A percentile compares a stretch with the other conserved stretches of the same genome.
These are phyloP conservation scores for Colletotrichum somersetense DNA, from an alignment of 2,329 filamentous ascomycete species.

Conservation along the genomic window DNA sequence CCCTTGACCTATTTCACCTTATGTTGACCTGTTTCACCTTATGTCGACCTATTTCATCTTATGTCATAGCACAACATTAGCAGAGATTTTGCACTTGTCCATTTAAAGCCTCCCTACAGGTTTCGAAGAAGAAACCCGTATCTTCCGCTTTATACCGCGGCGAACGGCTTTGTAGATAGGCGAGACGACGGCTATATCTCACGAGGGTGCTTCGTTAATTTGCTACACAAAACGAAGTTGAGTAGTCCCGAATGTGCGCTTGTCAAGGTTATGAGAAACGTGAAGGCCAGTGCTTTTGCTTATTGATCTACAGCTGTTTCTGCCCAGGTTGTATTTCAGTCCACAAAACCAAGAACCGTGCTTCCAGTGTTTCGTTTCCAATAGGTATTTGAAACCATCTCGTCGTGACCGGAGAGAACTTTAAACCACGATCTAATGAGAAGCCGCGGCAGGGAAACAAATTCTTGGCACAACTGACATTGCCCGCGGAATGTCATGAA, in stretches of 20 bases:
- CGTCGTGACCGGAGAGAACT: slow-evolving; percentile 26
- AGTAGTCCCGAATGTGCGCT: neutral
- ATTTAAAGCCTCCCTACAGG: no score
- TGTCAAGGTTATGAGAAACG: neutral
- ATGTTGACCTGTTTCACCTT: no score
- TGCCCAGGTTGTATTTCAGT: slow-evolving; percentile 2
- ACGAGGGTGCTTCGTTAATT: neutral
- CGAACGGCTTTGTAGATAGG: neutral
- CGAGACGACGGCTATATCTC: neutral
- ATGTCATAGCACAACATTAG: neutral
- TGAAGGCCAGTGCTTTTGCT: neutral
- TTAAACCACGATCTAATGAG: slow-evolving; percentile 2
- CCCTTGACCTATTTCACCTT: no score
- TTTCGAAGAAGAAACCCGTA: neutral
- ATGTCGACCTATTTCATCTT: neutral
- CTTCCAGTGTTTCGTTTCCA: neutral
- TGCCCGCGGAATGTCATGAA: slow-evolving; percentile 6
- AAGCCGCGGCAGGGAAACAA: neutral
- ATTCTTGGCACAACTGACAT: neutral
- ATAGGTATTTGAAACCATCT: slow-evolving; percentile 25
- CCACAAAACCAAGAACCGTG: neutral
- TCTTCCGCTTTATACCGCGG: no score
- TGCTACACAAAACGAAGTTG: slow-evolving; percentile 9
- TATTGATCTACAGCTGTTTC: neutral
- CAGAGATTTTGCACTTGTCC: neutral